Base-by-base conservation (phyloP, 2,329 filamentous ascomycete genomes). In the Apiospora sp. region DNA sequence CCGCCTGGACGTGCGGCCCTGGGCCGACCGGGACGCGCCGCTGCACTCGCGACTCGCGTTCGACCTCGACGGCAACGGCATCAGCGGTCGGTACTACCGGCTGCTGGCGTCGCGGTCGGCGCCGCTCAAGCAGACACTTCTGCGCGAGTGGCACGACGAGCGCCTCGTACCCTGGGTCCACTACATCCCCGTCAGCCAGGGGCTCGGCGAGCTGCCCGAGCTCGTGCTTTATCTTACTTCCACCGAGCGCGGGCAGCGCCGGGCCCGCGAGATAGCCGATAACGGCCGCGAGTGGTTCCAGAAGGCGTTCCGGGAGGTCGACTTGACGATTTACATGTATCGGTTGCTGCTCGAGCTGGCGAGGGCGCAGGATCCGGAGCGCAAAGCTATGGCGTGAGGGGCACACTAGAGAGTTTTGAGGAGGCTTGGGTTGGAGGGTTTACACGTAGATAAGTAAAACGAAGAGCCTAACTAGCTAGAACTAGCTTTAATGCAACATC, bases 281-380 rank as follows among this genome's bases (percentile, higher is more conserved):
- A 78, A 81, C 10, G 90, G 91, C 0, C 82, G 83, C 12, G 83
- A 85, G 12, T 93, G 91, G 91, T 86, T 86, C 67, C 77, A 75
- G 0, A 86, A 83, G 75, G 87, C 86, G 14, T 76, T 93, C 46
- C 79, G 90, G 58, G 87, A 89, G 64, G 85, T 88, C 49, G 90
- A 93, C 77, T 86, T 91, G 76, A 84, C 87, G 41, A 83, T 89
- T 1, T 92, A 91, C 82, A 83, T 89, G 41, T 92, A 92, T 76
- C 83, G 91, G 69, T 77, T 92, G 72, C 74, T 93, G 75, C 77
- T 92, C 34, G 91, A 93, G 83, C 85, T 86, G 69, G 83, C 82
- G 24, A 81, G 85, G 68, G 64, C 86, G 10, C 81, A 83, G 72
- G 84, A 87, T 70, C 79, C 78, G 6, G 61, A 74, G 37, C 67